Conservation (phyloP, 2,329 filamentous ascomycete species). For the Lomentospora prolificans region DNA sequence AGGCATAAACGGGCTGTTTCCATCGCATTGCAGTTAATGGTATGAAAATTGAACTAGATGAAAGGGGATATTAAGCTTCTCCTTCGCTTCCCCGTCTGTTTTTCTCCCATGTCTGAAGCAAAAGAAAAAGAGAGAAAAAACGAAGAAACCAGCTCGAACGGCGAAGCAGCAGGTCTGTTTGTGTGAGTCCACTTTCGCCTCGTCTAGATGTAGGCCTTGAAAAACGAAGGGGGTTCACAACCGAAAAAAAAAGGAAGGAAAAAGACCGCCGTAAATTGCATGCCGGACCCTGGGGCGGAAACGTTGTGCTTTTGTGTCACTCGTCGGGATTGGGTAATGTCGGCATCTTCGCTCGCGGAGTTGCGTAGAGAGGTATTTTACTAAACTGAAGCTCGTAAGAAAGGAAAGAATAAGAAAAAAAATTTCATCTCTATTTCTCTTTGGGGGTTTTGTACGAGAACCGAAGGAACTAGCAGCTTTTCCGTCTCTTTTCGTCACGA, state of each 20-base stretch:
- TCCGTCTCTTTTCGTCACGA: background rate
- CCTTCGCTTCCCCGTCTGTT: background rate
- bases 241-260: background rate
- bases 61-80: background rate
- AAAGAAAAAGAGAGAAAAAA: background rate
- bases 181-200: conserved; percentile 60
- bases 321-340: conserved; percentile 2
- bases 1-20: conserved; percentile 56
- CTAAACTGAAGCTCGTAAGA: background rate
- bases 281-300: background rate
- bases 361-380: background rate
- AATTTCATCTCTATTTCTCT: background rate
- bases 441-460: background rate
- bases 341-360: background rate
- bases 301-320: background rate
- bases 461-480: background rate
- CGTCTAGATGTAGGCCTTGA: conserved; percentile 71
- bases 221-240: background rate
- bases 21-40: background rate
- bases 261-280: background rate
- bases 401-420: background rate
- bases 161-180: background rate
- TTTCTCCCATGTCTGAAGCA: background rate
- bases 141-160: background rate
- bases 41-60: background rate